Conservation (phyloP, 352 stramenopile genomes). For the Phytophthora lateralis region DNA sequence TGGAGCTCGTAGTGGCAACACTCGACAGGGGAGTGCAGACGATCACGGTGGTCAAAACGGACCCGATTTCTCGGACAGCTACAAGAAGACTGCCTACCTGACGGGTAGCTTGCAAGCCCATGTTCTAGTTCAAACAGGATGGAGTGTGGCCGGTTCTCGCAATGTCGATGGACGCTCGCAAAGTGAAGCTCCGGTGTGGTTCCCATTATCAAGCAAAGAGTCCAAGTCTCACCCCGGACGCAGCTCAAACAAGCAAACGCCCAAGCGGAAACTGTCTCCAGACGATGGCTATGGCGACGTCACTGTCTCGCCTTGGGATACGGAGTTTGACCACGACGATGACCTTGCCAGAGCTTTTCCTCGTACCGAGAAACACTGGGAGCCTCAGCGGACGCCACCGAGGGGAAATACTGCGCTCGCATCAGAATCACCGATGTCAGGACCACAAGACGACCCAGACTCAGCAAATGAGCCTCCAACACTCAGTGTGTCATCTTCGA, state of each 20-base stretch:
- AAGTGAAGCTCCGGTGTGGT: slow-evolving; percentile 8
- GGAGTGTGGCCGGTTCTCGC: background rate
- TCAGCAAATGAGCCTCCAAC: slow-evolving; percentile 1
- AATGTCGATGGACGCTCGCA: background rate
- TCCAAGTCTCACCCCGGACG: background rate
- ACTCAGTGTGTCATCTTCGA: slow-evolving; percentile 16
- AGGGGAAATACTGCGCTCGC: background rate
- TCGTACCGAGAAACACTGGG: background rate
- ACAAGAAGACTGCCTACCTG: slow-evolving; percentile 28
- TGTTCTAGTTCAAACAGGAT: slow-evolving; percentile 6
- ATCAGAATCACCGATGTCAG: background rate
- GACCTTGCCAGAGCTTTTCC: slow-evolving; percentile 26
- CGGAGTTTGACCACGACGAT: slow-evolving; percentile 26
- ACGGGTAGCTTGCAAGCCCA: slow-evolving; percentile 22
- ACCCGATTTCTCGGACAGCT: slow-evolving; percentile 27
- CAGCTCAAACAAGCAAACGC: slow-evolving; percentile 4
- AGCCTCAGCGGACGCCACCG: background rate
- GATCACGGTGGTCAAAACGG: background rate
- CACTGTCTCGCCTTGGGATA: slow-evolving; percentile 37
- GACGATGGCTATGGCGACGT: slow-evolving; percentile 26
- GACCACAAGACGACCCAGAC: background rate
- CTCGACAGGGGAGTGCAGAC: slow-evolving; percentile 5
- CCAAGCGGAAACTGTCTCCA: slow-evolving; percentile 4
- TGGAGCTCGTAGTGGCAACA: slow-evolving; percentile 6
- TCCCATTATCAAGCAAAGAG: slow-evolving; percentile 5